Evolutionary conservation across 805 yeast genomes (phyloP), one percentile per base, ranked within the genome.

Genomic region (Candida boidinii): DNA sequence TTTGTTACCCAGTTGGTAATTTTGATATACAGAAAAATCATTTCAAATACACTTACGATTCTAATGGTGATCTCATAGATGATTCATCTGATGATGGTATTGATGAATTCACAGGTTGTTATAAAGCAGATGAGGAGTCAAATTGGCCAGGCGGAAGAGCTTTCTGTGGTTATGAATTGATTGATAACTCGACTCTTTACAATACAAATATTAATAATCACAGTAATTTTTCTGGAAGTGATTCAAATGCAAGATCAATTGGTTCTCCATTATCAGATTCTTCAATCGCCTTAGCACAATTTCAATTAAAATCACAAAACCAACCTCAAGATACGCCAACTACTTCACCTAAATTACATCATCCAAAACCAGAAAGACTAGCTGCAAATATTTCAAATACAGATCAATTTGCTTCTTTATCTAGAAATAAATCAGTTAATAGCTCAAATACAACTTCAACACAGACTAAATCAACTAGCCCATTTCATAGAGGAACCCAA

Each of bases 61-160:
- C 35, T 8, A 29, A 43, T 2, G 49, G 51, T 12, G 35, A 41
- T 7, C 35, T 28, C 16, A 25, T 11, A 25, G 16, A 7, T 15
- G 12, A 4, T 16, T 16, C 27, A 22, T 22, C 24, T 8, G 12
- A 5, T 22, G 24, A 22, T 11, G 24, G 5, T 8, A 22, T 8
- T 22, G 7, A 22, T 12, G 17, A 28, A 15, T 28, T 28, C 12
- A 28, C 30, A 21, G 30, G 30, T 7, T 21, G 15, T 13, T 28
- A 15, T 9, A 20, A 21, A 21, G 20, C 17, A 4, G 17, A 23
- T 7, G 35, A 30, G 18, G 23, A 36, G n/a, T n/a, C n/a, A 5
- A 36, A 39, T 11, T 55, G 60, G 60, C 60, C 60, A 5, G 27
- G 36, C 3, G 59, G 59, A 14, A 41, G 60, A 18, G 59, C 51